A percentile compares a stretch with the other conserved stretches of the same genome.
Conservation (phyloP, 306 rosid genomes). For the Elaeagnus macrophylla region DNA sequence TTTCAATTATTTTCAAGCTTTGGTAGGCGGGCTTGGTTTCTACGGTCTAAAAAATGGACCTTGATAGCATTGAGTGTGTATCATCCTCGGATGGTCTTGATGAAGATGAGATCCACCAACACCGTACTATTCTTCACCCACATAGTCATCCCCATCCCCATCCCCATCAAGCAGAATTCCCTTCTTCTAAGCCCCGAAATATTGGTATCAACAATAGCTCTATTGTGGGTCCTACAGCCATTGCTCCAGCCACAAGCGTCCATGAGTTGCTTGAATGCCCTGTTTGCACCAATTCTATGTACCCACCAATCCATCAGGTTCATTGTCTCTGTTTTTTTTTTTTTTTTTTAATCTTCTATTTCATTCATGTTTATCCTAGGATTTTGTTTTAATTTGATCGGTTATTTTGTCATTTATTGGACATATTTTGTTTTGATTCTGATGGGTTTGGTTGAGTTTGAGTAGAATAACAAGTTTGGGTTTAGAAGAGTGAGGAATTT, state of each 20-base stretch:
- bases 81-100: slow-evolving; percentile 71
- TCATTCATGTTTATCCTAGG: neutral
- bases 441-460: neutral
- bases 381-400: neutral
- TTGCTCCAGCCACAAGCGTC: slow-evolving; percentile 87
- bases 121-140: slow-evolving; percentile 35
- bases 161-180: slow-evolving; percentile 59
- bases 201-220: slow-evolving; percentile 37
- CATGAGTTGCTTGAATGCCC: slow-evolving; percentile 96
- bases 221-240: slow-evolving; percentile 35
- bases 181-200: slow-evolving; percentile 59
- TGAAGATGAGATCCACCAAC: slow-evolving; percentile 85
- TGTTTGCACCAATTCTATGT: slow-evolving; percentile 95
- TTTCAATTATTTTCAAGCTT: neutral
- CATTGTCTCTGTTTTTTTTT: slow-evolving; percentile 3
- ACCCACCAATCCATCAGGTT: slow-evolving; percentile 96
- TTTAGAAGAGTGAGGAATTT: slow-evolving; percentile 1
- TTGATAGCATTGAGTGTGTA: slow-evolving; percentile 83
- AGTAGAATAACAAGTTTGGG: slow-evolving; percentile 1
- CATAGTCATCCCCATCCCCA: slow-evolving; percentile 34
- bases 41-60: slow-evolving; percentile 38
- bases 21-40: slow-evolving; percentile 14
- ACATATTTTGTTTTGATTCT: slow-evolving; percentile 6
- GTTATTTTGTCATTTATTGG: neutral
- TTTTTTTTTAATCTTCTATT: neutral